Evolutionary conservation across 371 early-diverging fungal species (phyloP).

Genomic region (Mucor indicus): DNA sequence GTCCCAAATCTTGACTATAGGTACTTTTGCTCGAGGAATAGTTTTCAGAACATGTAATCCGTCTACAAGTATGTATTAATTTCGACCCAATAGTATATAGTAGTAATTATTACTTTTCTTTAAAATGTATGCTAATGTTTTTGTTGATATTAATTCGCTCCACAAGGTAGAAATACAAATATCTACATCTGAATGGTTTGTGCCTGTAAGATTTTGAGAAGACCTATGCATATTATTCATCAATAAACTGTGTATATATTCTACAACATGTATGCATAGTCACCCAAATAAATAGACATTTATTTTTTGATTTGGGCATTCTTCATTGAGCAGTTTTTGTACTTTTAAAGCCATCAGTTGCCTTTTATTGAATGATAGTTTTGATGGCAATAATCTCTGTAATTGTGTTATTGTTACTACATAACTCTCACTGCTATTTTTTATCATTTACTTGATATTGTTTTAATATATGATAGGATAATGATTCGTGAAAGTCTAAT

Average conservation of each 20-base stretch:
- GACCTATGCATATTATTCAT: too few species aligned
- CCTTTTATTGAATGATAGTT: slow-evolving; percentile 53
- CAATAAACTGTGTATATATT: background rate
- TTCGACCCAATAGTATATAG: background rate
- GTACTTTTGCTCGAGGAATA: slow-evolving; percentile 63
- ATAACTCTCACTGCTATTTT: background rate
- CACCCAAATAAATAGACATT: slow-evolving; percentile 65
- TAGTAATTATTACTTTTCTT: slow-evolving; percentile 23
- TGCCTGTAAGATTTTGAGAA: slow-evolving; percentile 55
- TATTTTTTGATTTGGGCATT: slow-evolving; percentile 57
- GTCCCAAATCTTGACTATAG: slow-evolving; percentile 63
- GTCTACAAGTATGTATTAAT: slow-evolving; percentile 22
- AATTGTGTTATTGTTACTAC: background rate
- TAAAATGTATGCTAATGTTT: slow-evolving; percentile 39
- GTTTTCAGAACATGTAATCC: slow-evolving; percentile 55
- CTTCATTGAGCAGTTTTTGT: slow-evolving; percentile 46
- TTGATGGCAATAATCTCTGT: slow-evolving; percentile 51
- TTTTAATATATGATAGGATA: slow-evolving; percentile 20
- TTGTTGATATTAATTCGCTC: slow-evolving; percentile 45
- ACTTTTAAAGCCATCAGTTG: slow-evolving; percentile 53
- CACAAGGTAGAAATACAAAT: slow-evolving; percentile 57
- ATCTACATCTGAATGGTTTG: slow-evolving; percentile 59
- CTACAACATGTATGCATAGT: background rate
- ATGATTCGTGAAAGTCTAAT: slow-evolving; percentile 5
- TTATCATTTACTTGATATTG: slow-evolving; percentile 26